phyloP scores from a whole-genome alignment of 169 alveolate species.

The Eimeria maxima region DNA sequence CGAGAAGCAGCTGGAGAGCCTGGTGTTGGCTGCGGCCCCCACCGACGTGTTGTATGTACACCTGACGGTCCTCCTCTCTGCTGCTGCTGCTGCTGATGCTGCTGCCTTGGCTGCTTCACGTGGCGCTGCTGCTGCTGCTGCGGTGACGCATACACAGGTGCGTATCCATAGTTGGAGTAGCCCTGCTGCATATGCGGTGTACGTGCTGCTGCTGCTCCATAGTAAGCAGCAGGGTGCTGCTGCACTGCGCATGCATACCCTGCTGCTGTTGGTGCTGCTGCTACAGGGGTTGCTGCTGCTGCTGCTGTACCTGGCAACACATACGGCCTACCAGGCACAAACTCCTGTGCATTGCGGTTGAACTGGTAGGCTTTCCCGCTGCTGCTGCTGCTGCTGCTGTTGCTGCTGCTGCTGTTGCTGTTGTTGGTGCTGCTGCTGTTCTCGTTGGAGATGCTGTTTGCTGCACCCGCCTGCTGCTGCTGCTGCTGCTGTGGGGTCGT shows the following conservation, averaged over 20 bases:
- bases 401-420: constrained; percentile 61
- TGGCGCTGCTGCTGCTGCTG: constrained; percentile 74
- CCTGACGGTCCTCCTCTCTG: constrained; percentile 7
- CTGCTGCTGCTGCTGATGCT: constrained; percentile 66
- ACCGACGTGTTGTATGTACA: not conserved
- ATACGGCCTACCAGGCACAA: constrained; percentile 78
- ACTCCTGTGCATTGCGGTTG: constrained; percentile 80
- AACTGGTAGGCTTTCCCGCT: constrained; percentile 74
- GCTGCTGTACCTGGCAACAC: constrained; percentile 59
- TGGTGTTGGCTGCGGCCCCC: not conserved
- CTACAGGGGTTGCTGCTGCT: constrained; percentile 66
- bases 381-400: constrained; percentile 66
- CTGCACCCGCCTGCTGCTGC: not conserved
- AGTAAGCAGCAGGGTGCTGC: constrained; percentile 50
- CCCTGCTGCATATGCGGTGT: constrained; percentile 55
- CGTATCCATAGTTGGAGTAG: not conserved
- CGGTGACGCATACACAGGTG: constrained; percentile 15
- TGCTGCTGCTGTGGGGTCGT: constrained; percentile 39
- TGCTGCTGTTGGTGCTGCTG: constrained; percentile 11
- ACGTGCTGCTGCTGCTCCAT: constrained; percentile 58
- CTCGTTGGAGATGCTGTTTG: constrained; percentile 36
- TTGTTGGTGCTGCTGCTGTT: not conserved
- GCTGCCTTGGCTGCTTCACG: not conserved
- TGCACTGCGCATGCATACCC: constrained; percentile 40
- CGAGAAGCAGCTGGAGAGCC: not conserved